Evolutionary conservation across 805 yeast species (phyloP), one percentile per base, ranked within the genome.

Genomic region (Lipomyces starkeyi): DNA sequence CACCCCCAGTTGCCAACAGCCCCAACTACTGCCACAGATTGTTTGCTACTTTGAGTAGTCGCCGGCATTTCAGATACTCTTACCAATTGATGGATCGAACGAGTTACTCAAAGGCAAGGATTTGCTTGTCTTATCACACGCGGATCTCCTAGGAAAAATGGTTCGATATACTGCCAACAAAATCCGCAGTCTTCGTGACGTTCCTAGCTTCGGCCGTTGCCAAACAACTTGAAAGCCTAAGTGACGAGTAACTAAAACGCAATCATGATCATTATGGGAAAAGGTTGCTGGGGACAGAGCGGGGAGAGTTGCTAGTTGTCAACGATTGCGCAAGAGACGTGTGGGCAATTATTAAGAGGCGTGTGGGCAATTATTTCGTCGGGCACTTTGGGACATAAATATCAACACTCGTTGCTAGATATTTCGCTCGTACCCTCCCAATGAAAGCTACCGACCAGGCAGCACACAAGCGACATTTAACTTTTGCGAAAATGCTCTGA

Each of bases 191-290:
- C 20, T 43, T 43, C 49, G 49, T n/a, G 49, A 43, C 8, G 49
- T 43, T 43, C 9, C 22, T n/a, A 43, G 49, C 49, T 43, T 43
- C 49, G 49, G 49, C 49, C 49, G 49, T n/a, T 43, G 49, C 49
- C 49, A 43, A 37, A 43, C 14, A 43, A 43, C 22, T 43, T 43
- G 49, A 17, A 43, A 17, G 49, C 49, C 8, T n/a, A 43, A 43
- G 43, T 43, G 49, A n/a, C 49, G 14, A 43, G 8, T 17, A 43
- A 17, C 49, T 43, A 43, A 43, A 43, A 43, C 49, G 22, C 22
- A 43, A 43, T 8, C 20, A 43, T 43, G 2, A n/a, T 43, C 49
- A 43, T 43, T n/a, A n/a, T 43, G 20, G 20, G 22, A 43, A 43
- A 17, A n/a, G 49, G n/a, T 43, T 17, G 49, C 22, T n/a, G 49